Evolutionary conservation across 2,329 filamentous ascomycete species (phyloP), one percentile per base, ranked within the genome.

Genomic region (Colletotrichum endophyticum): DNA sequence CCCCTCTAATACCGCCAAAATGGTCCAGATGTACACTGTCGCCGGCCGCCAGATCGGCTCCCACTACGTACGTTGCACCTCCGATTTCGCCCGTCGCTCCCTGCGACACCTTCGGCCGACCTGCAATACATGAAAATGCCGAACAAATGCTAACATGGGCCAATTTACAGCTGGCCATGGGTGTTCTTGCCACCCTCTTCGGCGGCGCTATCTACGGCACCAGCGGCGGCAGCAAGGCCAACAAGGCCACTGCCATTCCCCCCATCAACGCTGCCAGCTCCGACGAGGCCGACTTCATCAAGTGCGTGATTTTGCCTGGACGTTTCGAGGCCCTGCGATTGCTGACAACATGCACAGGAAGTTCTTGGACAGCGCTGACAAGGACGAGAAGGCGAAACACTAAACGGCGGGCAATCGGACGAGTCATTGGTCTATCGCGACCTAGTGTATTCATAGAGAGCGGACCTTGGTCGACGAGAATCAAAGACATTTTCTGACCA

Each of bases 221-320:
- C 77, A 88, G 90, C 77, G 83, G 87, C 82, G 83, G 87, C 83
- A 87, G 87, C 84, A 87, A 86, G 83, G 82, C 82, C 79, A 76
- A 83, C 79, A 61, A 28, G 16, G 85, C 85, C 79, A 80, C 84
- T 66, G 86, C 88, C 75, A 83, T 88, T 66, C 91, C 91, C 78
- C 91, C 91, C 67, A 91, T 92, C 87, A 92, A 92, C 84, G 91
- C 91, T 76, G 88, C 89, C 69, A 91, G 88, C 86, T 87, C 90
- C 81, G 91, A 92, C 82, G 91, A 92, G 87, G 90, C 89, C 84
- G 90, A 92, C 83, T 92, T 92, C 85, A 92, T 92, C 88, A 91
- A 92, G 91, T 92, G 84, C 87, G 89, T 77, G 34, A 66, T 69
- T 64, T 69, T 32, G 25, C 64, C 66, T 19, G 64, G 34, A 15